phyloP scores from a whole-genome alignment of 2,329 filamentous ascomycete genomes.

The Colletotrichum noveboracense region DNA sequence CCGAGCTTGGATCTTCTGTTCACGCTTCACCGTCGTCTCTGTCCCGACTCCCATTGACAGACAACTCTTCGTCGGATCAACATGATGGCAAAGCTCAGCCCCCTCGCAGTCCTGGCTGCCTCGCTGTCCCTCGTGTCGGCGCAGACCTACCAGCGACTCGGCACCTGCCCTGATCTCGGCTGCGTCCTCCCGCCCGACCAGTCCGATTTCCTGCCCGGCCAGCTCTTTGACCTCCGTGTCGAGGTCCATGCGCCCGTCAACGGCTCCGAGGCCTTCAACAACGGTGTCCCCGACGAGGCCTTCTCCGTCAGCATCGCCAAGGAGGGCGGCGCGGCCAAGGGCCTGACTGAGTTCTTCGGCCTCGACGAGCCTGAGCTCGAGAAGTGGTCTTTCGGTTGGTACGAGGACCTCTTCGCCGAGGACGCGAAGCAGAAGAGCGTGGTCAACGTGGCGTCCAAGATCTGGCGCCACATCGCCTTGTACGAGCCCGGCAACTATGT shows the following conservation, averaged over 20 bases:
- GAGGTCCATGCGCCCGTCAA: conserved; percentile 84
- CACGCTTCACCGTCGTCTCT: conserved; percentile 1
- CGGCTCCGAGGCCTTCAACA: conserved; percentile 77
- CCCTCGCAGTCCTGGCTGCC: conserved; percentile 36
- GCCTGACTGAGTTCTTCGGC: conserved; percentile 72
- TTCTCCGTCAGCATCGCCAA: conserved; percentile 80
- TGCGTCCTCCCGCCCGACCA: conserved; percentile 67
- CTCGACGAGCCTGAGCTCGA: conserved; percentile 79
- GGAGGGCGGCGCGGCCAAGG: conserved; percentile 57
- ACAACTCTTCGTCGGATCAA: conserved; percentile 11
- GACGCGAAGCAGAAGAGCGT: conserved; percentile 72
- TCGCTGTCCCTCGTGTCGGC: conserved; percentile 48
- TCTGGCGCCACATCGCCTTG: conserved; percentile 76
- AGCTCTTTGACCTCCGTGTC: conserved; percentile 83
- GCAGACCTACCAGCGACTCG: conserved; percentile 65
- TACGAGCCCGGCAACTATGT: conserved; percentile 82
- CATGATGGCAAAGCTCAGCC: conserved; percentile 43
- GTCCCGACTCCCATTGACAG: conserved; percentile 6
- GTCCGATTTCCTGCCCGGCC: conserved; percentile 82
- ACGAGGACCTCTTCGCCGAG: conserved; percentile 80
- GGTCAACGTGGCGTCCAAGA: conserved; percentile 82
- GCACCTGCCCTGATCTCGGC: conserved; percentile 63
- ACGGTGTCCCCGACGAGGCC: conserved; percentile 71
- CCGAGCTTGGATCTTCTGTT: not conserved
- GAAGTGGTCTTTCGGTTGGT: conserved; percentile 86